These are phyloP conservation scores for Bipolaris zeicola DNA, from an alignment of 2,329 filamentous ascomycete genomes.

Conservation along the genomic window DNA sequence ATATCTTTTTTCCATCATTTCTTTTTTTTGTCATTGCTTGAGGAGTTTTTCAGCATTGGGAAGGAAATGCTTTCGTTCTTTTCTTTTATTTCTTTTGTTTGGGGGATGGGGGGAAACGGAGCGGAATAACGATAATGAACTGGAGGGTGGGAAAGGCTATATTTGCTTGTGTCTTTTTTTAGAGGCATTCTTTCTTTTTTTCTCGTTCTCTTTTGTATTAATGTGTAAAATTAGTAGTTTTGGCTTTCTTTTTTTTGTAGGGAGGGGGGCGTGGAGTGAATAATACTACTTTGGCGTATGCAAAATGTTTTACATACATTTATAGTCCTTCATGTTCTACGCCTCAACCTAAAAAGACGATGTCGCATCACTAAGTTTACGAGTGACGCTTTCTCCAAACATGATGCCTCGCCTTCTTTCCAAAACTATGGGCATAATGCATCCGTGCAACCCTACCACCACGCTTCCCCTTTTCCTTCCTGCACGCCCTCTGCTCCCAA, in stretches of 20 bases:
- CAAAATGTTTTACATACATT: background rate
- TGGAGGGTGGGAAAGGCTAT: too few species aligned
- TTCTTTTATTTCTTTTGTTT: background rate
- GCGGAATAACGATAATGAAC: background rate
- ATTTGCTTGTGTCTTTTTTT: background rate
- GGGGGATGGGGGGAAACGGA: too few species aligned
- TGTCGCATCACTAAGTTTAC: background rate
- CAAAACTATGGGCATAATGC: slow-evolving; percentile 23
- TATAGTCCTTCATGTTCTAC: background rate
- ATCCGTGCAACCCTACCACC: slow-evolving; percentile 25
- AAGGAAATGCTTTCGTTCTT: background rate
- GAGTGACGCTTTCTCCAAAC: slow-evolving; percentile 20
- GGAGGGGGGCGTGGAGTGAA: too few species aligned
- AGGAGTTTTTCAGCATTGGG: background rate
- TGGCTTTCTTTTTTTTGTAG: background rate
- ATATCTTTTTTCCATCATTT: background rate
- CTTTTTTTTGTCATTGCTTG: background rate
- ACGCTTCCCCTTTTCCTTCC: background rate
- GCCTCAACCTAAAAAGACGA: background rate
- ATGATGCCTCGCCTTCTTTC: slow-evolving; percentile 14
- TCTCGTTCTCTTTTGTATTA: background rate
- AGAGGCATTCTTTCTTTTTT: background rate
- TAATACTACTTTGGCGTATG: background rate
- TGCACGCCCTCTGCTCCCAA: slow-evolving; percentile 7
- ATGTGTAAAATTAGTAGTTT: background rate